These are phyloP conservation scores for Apiospora koreana DNA, from an alignment of 2,329 filamentous ascomycete genomes.

Conservation along the genomic window DNA sequence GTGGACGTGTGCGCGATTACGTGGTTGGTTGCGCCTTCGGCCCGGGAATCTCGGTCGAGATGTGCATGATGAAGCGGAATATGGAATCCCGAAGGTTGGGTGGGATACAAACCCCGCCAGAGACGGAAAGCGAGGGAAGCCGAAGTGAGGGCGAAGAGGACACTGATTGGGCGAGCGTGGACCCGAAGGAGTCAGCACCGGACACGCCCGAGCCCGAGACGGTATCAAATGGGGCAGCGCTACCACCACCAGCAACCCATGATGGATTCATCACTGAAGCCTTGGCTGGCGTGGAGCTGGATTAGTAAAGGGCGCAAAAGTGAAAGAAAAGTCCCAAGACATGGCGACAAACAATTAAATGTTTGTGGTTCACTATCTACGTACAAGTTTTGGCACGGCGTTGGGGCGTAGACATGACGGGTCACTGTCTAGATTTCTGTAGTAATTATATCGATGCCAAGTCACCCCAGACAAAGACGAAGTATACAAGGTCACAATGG, in stretches of 20 bases:
- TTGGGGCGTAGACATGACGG: slow-evolving; percentile 3
- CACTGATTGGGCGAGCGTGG: slow-evolving; percentile 29
- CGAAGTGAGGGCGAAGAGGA: slow-evolving; percentile 42
- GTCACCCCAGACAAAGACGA: no score
- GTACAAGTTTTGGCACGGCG: neutral
- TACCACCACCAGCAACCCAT: neutral
- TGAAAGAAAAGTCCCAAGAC: neutral
- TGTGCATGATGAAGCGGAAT: slow-evolving; percentile 63
- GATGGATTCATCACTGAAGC: slow-evolving; percentile 22
- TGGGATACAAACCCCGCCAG: slow-evolving; percentile 53
- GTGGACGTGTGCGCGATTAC: slow-evolving; percentile 52
- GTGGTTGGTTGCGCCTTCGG: slow-evolving; percentile 71
- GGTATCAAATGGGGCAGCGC: slow-evolving; percentile 14
- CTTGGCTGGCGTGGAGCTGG: slow-evolving; percentile 16
- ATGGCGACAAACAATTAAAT: neutral
- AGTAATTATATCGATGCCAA: neutral
- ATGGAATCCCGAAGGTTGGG: slow-evolving; percentile 29
- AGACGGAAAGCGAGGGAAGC: slow-evolving; percentile 53
- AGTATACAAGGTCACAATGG: neutral
- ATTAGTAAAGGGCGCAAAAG: slow-evolving; percentile 8
- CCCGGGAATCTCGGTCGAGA: slow-evolving; percentile 68
- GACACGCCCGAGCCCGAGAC: slow-evolving; percentile 18
- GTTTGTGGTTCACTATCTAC: neutral
- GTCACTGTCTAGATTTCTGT: slow-evolving; percentile 3
- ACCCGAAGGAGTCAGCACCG: slow-evolving; percentile 23